Conservation (phyloP, 192 early-diverging fungal species). For the Borealophlyctis nickersoniae region DNA sequence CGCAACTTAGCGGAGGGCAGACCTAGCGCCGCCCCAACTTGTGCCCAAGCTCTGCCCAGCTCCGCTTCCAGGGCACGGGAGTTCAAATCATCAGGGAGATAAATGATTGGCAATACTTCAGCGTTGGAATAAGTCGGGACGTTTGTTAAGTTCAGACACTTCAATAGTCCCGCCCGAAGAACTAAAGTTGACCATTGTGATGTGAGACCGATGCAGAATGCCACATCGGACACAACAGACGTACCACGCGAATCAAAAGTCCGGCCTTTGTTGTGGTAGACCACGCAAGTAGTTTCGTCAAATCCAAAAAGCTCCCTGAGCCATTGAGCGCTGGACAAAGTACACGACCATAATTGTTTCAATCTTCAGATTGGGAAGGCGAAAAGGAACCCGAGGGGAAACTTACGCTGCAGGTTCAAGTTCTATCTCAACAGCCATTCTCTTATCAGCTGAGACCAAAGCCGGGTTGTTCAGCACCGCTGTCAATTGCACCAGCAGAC, state of each 20-base stretch:
- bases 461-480: neutral
- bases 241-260: neutral
- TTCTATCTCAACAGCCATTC: neutral
- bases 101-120: slow-evolving; percentile 2
- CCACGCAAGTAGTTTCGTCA: neutral
- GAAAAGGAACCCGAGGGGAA: too few species aligned
- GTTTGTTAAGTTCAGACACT: neutral
- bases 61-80: slow-evolving; percentile 1
- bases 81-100: slow-evolving; percentile 3
- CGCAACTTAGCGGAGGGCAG: slow-evolving; percentile 6
- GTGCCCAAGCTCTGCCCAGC: neutral
- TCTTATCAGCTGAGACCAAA: neutral
- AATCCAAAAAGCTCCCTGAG: neutral
- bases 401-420: neutral
- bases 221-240: too few species aligned
- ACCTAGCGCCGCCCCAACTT: neutral
- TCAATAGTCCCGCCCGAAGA: neutral
- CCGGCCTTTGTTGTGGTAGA: neutral
- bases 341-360: neutral
- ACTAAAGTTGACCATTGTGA: neutral
- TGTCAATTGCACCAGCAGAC: neutral
- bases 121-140: neutral
- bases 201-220: neutral
- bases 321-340: neutral
- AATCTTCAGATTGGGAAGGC: neutral